Evolutionary conservation across 1,284 basidiomycete genomes (phyloP).

Genomic region (Ceraceosorus guamensis): DNA sequence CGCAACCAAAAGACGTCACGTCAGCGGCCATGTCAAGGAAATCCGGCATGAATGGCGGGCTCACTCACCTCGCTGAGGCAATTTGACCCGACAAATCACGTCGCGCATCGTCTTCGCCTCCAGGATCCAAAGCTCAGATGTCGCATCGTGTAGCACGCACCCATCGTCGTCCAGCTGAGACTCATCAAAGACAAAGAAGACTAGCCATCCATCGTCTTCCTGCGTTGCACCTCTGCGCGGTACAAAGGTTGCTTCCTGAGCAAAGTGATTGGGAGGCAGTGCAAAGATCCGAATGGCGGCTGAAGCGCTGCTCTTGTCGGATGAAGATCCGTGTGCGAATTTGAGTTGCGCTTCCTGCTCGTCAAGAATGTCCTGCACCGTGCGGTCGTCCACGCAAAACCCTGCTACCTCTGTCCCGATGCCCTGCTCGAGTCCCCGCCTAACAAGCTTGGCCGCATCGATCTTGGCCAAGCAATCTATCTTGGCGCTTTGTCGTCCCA

Average conservation of each 20-base stretch:
- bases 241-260: slow-evolving; percentile 52
- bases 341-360: slow-evolving; percentile 31
- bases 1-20: neutral
- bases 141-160: slow-evolving; percentile 42
- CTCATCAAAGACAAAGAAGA: slow-evolving; percentile 54
- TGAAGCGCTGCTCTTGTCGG: too few species aligned
- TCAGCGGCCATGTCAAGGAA: neutral
- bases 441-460: slow-evolving; percentile 34
- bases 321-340: slow-evolving; percentile 5
- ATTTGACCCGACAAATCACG: slow-evolving; percentile 50
- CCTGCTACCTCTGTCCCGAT: slow-evolving; percentile 27
- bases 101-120: slow-evolving; percentile 50
- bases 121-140: slow-evolving; percentile 52
- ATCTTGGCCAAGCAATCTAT: slow-evolving; percentile 54
- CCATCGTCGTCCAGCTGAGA: slow-evolving; percentile 42
- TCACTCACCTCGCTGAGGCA: slow-evolving; percentile 49
- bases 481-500: slow-evolving; percentile 52
- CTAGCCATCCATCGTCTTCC: slow-evolving; percentile 53
- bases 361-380: slow-evolving; percentile 47
- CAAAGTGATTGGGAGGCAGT: slow-evolving; percentile 50
- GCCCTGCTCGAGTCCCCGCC: neutral
- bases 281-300: slow-evolving; percentile 50
- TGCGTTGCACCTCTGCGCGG: slow-evolving; percentile 23
- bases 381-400: slow-evolving; percentile 49
- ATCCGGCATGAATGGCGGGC: too few species aligned